Conservation (phyloP, 495 filamentous ascomycete genomes). For the Aspergillus biplanus region DNA sequence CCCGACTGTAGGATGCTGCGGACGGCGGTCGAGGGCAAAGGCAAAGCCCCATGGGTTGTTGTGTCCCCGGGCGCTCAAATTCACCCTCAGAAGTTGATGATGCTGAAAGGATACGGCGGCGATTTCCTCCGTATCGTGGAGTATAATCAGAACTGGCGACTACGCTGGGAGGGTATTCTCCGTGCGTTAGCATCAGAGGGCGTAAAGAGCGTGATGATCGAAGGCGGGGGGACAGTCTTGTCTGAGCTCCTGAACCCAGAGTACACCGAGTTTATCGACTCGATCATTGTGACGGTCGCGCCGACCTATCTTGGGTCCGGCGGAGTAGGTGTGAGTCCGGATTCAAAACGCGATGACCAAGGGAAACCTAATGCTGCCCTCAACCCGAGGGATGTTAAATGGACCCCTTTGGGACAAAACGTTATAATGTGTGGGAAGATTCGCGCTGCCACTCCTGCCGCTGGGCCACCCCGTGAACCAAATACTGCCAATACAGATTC, state of each 20-base stretch:
- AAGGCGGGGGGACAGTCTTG: slow-evolving; percentile 80
- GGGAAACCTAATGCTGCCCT: slow-evolving; percentile 58
- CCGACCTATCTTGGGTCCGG: slow-evolving; percentile 81
- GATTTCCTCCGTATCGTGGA: slow-evolving; percentile 53
- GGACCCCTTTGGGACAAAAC: slow-evolving; percentile 74
- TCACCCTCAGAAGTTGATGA: slow-evolving; percentile 46
- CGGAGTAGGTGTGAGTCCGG: slow-evolving; percentile 72
- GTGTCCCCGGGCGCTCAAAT: slow-evolving; percentile 55
- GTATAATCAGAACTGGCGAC: slow-evolving; percentile 52
- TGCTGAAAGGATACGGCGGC: slow-evolving; percentile 54
- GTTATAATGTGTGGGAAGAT: slow-evolving; percentile 76
- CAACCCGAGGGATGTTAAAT: slow-evolving; percentile 67
- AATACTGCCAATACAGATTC: not conserved
- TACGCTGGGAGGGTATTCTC: slow-evolving; percentile 68
- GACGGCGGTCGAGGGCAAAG: slow-evolving; percentile 66
- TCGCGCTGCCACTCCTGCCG: slow-evolving; percentile 21
- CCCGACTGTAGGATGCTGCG: slow-evolving; percentile 63
- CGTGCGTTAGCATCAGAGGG: slow-evolving; percentile 58
- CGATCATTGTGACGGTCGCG: slow-evolving; percentile 81
- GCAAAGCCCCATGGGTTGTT: slow-evolving; percentile 73
- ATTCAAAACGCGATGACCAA: slow-evolving; percentile 50
- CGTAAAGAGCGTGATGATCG: slow-evolving; percentile 82
- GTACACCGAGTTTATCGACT: slow-evolving; percentile 66
- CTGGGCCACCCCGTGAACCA: not conserved
- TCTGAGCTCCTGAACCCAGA: slow-evolving; percentile 68